Conservation (phyloP, 2,329 filamentous ascomycete species). For the Pyrenophora graminea region DNA sequence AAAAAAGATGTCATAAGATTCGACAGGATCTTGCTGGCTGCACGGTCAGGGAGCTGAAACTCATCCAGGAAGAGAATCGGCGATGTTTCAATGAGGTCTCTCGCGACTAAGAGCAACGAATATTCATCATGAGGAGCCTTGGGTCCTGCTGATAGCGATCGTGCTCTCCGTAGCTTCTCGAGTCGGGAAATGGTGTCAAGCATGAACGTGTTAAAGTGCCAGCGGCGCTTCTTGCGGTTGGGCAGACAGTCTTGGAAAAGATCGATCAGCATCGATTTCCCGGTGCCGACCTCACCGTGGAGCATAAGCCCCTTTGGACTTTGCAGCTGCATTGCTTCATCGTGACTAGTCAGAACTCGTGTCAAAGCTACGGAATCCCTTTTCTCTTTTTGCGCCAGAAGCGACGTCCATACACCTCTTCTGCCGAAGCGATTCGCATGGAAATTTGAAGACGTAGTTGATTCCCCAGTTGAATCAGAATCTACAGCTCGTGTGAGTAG, state of each 20-base stretch:
- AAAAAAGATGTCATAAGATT: conserved; percentile 81
- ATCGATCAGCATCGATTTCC: conserved; percentile 85
- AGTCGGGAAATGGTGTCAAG: conserved; percentile 74
- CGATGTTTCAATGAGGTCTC: conserved; percentile 73
- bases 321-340: conserved; percentile 71
- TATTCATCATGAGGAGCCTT: conserved; percentile 58
- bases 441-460: conserved; percentile 40
- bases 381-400: conserved; percentile 60
- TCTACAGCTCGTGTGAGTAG: conserved; percentile 58
- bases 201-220: conserved; percentile 90
- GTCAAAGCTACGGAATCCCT: conserved; percentile 65
- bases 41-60: conserved; percentile 80
- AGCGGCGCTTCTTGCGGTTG: conserved; percentile 71
- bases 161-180: conserved; percentile 62
- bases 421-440: conserved; percentile 31
- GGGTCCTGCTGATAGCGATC: conserved; percentile 20
- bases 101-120: conserved; percentile 73
- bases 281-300: conserved; percentile 80
- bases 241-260: conserved; percentile 78
- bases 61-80: conserved; percentile 82
- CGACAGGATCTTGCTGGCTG: conserved; percentile 76
- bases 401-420: conserved; percentile 59
- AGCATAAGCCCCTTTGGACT: conserved; percentile 76
- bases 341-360: conserved; percentile 69
- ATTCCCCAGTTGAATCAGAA: conserved; percentile 21